A percentile compares a stretch with the other conserved stretches of the same genome.
Evolutionary conservation across 176 grass and related monocot species (phyloP).

Genomic region (Tillandsia leiboldiana): DNA sequence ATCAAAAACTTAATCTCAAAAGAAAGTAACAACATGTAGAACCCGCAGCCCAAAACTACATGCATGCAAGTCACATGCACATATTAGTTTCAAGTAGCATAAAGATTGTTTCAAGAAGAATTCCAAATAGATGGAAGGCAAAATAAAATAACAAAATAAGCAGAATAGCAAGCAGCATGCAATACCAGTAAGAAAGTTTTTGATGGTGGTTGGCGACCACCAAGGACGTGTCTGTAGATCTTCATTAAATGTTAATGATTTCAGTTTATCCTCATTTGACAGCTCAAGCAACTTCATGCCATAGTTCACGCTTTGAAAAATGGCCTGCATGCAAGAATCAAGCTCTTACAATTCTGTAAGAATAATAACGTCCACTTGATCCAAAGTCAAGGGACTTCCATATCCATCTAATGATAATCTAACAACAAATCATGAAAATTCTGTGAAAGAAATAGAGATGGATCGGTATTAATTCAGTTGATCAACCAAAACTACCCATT

Average conservation of each 20-base stretch:
- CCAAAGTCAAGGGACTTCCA: not conserved
- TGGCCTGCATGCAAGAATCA: conserved; percentile 28
- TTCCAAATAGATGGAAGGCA: not conserved
- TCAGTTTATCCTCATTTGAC: conserved; percentile 58
- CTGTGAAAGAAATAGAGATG: not conserved
- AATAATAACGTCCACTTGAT: not conserved
- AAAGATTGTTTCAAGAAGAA: too few relatives aligned
- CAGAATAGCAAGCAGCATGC: conserved; percentile 1
- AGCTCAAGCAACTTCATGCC: conserved; percentile 64
- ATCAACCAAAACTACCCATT: not conserved
- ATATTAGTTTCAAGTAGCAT: not conserved
- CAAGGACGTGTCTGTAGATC: conserved; percentile 76
- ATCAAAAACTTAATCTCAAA: not conserved
- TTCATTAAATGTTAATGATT: conserved; percentile 69
- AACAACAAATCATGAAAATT: not conserved
- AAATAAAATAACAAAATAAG: conserved; percentile 15
- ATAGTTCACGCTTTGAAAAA: conserved; percentile 51
- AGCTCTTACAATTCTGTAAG: not conserved
- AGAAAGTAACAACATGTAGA: too few relatives aligned
- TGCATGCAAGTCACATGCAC: not conserved
- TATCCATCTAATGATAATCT: not conserved
- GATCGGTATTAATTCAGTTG: not conserved
- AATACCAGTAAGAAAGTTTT: conserved; percentile 82
- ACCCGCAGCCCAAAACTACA: not conserved
- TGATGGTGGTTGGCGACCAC: conserved; percentile 67